Evolutionary conservation across 2,329 filamentous ascomycete genomes (phyloP), one percentile per base, ranked within the genome.

Genomic region (Paramyrothecium roridum): DNA sequence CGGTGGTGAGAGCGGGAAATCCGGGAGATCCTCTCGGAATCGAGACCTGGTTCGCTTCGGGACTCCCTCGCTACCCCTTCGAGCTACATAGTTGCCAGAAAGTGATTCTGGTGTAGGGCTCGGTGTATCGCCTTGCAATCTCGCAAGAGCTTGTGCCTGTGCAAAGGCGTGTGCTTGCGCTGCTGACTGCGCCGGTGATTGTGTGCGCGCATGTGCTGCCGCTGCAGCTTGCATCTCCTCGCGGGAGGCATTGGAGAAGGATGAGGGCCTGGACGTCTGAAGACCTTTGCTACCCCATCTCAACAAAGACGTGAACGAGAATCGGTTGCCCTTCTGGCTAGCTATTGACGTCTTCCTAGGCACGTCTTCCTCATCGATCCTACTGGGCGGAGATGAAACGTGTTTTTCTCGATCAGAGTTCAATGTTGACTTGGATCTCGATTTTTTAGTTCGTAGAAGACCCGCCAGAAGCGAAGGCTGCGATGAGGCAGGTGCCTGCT

Each of bases 171-270:
- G 60, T 19, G 67, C 62, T 54, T 66, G 63, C 21, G 65, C 63
- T 52, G 68, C 64, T 17, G 63, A 59, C 46, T 61, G 59, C 16
- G 58, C 58, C 50, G 59, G 45, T 46, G 56, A n/a, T 17, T 20
- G 49, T 16, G 20, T 51, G 17, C 19, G 46, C 20, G 19, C 46
- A 21, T 60, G 56, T 20, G 61, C 61, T 30, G 62, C 62, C 12
- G 65, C 63, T 8, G 63, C 69, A 13, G 70, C 72, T 50, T 78
- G 74, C 79, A 96, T 93, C 17, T 93, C 96, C 66, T 96, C 93
- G 59, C 92, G 84, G 1, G 93, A 96, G 0, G 91, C 90, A 65
- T 96, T 96, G 4, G 91, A 92, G 68, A 96, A 95, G n/a, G 93
- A 92, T 0, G 90, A 89, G 3, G 88, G 80, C 67, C 79, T 59